Conservation (phyloP, 176 grass and related monocot genomes). For the Poa annua region DNA sequence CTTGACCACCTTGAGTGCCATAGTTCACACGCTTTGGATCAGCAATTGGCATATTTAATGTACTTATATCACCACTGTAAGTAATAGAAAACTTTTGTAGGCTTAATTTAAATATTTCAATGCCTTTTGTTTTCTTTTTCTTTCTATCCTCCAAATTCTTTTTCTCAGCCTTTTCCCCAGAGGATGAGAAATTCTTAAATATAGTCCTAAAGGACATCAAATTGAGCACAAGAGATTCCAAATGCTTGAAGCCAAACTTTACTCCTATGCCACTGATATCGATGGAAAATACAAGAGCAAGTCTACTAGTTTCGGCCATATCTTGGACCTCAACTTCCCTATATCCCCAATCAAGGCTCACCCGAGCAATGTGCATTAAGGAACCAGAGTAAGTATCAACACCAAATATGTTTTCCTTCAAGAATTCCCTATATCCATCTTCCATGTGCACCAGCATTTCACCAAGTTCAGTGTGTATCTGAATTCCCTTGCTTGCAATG, state of each 20-base stretch:
- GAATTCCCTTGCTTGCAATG: constrained; percentile 96
- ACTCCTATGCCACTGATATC: constrained; percentile 84
- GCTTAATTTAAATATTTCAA: constrained; percentile 82
- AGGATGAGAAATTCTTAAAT: constrained; percentile 66
- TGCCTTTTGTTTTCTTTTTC: constrained; percentile 75
- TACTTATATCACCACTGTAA: constrained; percentile 75
- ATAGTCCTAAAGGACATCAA: constrained; percentile 77
- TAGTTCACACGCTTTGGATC: constrained; percentile 99
- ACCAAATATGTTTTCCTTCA: constrained; percentile 91
- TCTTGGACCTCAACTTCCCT: constrained; percentile 75
- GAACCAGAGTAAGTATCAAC: constrained; percentile 88
- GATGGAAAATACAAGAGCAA: constrained; percentile 74
- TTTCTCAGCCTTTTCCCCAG: constrained; percentile 56
- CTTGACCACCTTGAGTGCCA: constrained; percentile 90
- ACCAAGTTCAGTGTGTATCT: constrained; percentile 92
- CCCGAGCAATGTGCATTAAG: constrained; percentile 79
- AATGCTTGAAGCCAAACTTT: constrained; percentile 92
- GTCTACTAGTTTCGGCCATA: constrained; percentile 60
- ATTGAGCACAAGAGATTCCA: constrained; percentile 78
- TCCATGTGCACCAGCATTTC: constrained; percentile 94
- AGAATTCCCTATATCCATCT: constrained; percentile 91
- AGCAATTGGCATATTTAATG: constrained; percentile 78
- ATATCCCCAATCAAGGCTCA: constrained; percentile 97
- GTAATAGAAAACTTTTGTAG: constrained; percentile 86
- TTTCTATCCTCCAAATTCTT: constrained; percentile 53